Evolutionary conservation across 2,329 filamentous ascomycete genomes (phyloP).

Genomic region (Beauveria australis): DNA sequence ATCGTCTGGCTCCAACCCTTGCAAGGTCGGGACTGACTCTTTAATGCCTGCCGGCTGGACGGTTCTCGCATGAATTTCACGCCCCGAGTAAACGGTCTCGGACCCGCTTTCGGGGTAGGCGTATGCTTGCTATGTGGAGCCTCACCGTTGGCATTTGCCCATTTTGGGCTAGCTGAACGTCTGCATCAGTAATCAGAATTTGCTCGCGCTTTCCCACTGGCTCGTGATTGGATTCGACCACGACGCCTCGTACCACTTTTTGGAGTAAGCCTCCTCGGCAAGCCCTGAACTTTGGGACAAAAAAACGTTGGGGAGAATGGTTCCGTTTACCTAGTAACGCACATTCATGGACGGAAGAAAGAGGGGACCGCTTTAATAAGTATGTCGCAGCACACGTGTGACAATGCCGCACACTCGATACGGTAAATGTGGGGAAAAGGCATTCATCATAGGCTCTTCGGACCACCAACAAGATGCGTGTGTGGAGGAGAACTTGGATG

Average conservation of each 20-base stretch:
- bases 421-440: not conserved
- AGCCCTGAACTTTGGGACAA: not conserved
- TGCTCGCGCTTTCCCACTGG: not conserved
- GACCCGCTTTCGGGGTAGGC: not conserved
- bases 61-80: slow-evolving; percentile 6
- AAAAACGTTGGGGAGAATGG: not conserved
- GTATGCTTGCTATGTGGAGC: not conserved
- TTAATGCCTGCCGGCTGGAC: not conserved
- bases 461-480: not conserved
- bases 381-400: not conserved
- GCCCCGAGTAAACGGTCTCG: not conserved
- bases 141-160: slow-evolving; percentile 6
- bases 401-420: not conserved
- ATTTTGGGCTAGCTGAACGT: not conserved
- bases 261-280: not conserved
- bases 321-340: too few relatives aligned
- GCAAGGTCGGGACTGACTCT: not conserved
- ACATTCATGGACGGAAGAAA: not conserved
- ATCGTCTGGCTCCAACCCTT: not conserved
- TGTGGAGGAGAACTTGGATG: not conserved
- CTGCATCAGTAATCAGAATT: slow-evolving; percentile 12
- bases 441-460: not conserved
- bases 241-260: slow-evolving; percentile 2
- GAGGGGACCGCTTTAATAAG: not conserved
- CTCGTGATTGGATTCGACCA: not conserved